Evolutionary conservation across 108 stramenopile genomes (phyloP).

Genomic region (Nitzschia palea): DNA sequence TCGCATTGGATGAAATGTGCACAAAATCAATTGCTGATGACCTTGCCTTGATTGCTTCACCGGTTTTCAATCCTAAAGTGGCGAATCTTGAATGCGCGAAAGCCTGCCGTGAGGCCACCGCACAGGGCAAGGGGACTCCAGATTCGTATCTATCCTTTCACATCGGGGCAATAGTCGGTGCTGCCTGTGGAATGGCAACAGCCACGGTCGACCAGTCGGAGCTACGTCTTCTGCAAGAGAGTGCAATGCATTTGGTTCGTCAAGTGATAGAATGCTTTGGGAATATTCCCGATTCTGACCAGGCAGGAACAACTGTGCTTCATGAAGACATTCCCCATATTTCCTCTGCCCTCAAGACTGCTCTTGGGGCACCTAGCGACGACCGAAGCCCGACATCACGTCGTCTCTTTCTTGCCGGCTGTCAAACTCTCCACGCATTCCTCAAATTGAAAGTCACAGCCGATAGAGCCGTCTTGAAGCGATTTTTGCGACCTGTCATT

Average conservation of each 20-base stretch:
- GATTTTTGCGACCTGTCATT: constrained; percentile 57
- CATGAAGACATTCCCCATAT: constrained; percentile 80
- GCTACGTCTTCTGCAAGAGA: constrained; percentile 59
- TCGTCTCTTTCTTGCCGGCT: constrained; percentile 64
- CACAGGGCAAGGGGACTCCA: constrained; percentile 2
- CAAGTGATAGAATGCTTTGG: constrained; percentile 61
- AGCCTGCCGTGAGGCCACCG: constrained; percentile 24
- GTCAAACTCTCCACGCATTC: constrained; percentile 55
- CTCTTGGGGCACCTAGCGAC: constrained; percentile 50
- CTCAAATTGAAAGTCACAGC: constrained; percentile 44
- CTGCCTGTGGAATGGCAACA: constrained; percentile 63
- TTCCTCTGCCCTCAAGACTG: constrained; percentile 69
- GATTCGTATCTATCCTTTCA: constrained; percentile 49
- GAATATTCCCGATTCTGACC: constrained; percentile 59
- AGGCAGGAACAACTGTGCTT: constrained; percentile 49
- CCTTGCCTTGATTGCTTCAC: constrained; percentile 14
- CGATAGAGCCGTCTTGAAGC: constrained; percentile 58
- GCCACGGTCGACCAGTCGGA: constrained; percentile 79
- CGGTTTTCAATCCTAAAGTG: constrained; percentile 49
- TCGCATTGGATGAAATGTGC: constrained; percentile 43
- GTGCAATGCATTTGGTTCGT: constrained; percentile 54
- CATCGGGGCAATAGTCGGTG: constrained; percentile 49
- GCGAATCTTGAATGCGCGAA: constrained; percentile 40
- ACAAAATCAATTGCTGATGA: constrained; percentile 5
- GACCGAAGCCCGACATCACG: constrained; percentile 32